These are phyloP conservation scores for Gossypium ekmanianum DNA, from an alignment of 345 rosid species.

Conservation along the genomic window DNA sequence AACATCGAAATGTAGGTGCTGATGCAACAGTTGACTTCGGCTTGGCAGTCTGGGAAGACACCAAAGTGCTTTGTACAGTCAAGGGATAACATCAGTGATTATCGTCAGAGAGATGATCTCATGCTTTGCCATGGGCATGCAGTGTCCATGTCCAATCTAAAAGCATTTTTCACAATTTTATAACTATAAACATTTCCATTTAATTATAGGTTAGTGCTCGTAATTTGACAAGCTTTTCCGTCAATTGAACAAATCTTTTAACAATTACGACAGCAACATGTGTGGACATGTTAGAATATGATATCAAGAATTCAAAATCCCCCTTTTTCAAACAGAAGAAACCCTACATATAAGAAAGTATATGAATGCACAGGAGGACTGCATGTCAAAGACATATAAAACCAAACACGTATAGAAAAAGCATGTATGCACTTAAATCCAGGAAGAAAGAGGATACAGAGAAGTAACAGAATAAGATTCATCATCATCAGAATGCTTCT, in stretches of 20 bases:
- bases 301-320: background rate
- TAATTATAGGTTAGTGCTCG: background rate
- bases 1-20: constrained; percentile 71
- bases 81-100: constrained; percentile 19
- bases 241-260: background rate
- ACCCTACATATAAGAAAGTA: background rate
- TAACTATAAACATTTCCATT: background rate
- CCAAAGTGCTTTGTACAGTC: constrained; percentile 47
- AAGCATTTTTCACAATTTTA: background rate
- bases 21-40: constrained; percentile 41
- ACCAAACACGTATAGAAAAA: background rate
- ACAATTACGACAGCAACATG: no score
- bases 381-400: background rate
- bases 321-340: background rate
- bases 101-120: background rate
- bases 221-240: background rate
- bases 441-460: constrained; percentile 46
- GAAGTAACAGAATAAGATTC: constrained; percentile 69
- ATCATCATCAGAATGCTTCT: constrained; percentile 69
- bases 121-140: constrained; percentile 6
- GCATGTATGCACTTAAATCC: constrained; percentile 1
- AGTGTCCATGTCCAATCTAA: background rate
- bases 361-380: background rate
- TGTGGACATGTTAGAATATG: background rate
- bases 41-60: constrained; percentile 47